Evolutionary conservation across 2,329 filamentous ascomycete species (phyloP).

Genomic region (Daldinia eschscholtzii): DNA sequence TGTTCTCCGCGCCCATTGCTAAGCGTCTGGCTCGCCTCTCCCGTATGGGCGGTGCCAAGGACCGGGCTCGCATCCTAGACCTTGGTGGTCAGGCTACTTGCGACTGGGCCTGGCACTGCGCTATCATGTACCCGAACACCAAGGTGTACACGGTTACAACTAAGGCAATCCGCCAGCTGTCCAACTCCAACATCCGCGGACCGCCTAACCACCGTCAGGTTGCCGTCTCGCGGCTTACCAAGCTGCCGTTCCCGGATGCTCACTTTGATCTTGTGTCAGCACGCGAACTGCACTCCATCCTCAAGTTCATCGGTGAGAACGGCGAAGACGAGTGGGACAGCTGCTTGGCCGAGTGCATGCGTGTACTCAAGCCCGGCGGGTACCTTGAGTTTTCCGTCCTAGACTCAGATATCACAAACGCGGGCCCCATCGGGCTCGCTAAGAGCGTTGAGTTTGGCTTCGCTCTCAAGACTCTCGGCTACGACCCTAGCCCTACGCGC

Average conservation of each 20-base stretch:
- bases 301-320: slow-evolving; percentile 78
- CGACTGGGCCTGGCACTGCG: slow-evolving; percentile 97
- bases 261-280: slow-evolving; percentile 95
- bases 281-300: slow-evolving; percentile 84
- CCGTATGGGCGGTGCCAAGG: slow-evolving; percentile 61
- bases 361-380: slow-evolving; percentile 91
- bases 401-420: slow-evolving; percentile 90
- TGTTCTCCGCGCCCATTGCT: slow-evolving; percentile 73
- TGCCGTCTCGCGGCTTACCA: slow-evolving; percentile 80
- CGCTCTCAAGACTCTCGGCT: slow-evolving; percentile 88
- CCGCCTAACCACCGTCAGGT: slow-evolving; percentile 90
- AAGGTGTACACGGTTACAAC: slow-evolving; percentile 91
- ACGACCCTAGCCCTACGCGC: slow-evolving; percentile 87
- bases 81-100: slow-evolving; percentile 86
- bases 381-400: slow-evolving; percentile 92
- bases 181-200: slow-evolving; percentile 81
- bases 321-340: slow-evolving; percentile 88
- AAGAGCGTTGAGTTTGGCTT: slow-evolving; percentile 94
- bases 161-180: slow-evolving; percentile 75
- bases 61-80: slow-evolving; percentile 80
- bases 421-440: slow-evolving; percentile 81
- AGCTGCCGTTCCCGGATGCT: slow-evolving; percentile 84
- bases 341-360: slow-evolving; percentile 86
- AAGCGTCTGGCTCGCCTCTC: slow-evolving; percentile 71
- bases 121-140: slow-evolving; percentile 84